Base-by-base conservation (phyloP, 2,329 filamentous ascomycete species). In the Leptographium galeiforme region DNA sequence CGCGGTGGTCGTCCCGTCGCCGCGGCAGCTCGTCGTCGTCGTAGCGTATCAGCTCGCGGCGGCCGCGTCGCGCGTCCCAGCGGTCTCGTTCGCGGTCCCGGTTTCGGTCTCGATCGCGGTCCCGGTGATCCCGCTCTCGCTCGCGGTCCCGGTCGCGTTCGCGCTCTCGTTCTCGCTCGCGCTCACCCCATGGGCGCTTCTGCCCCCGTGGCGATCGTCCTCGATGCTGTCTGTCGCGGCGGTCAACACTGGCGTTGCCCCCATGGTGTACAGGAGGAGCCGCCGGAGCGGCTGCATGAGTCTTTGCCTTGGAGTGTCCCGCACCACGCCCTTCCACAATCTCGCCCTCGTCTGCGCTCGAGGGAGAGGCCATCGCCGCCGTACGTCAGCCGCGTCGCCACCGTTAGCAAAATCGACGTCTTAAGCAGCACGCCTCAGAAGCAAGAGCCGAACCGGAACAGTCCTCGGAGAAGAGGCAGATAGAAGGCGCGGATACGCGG, bases 181-280 rank as follows among this genome's bases (percentile, higher is more conserved):
- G 64, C 55, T 85, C 81, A 61, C 84, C 80, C 62, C 77, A 77
- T 50, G 74, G 67, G 59, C 86, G 78, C 69, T 90, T 90, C 62
- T 77, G 78, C 55, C 79, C 82, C 61, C 69, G 71, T 60, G 78
- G 77, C 62, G 71, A 66, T 75, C 74, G 78, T 68, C 70, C 75
- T 71, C 77, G 81, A 38, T 32, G 33, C 72, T 71, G 77, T 90
- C 89, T 95, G 86, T 85, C 79, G 78, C 77, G 82, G 81, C 85
- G 86, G 88, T 95, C 87, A 95, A 95, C 84, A 80, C 78, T 82
- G 80, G 74, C 83, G 79, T 83, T 81, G 77, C 79, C 72, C 70
- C 77, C 78, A 77, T 78, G 45, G 52, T 34, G 40, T 48, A 45
- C 48, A 47, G 55, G 44, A 43, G 56, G 30, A 48, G 54, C 44